Evolutionary conservation across 2,329 filamentous ascomycete species (phyloP).

Genomic region (Hymenoscyphus fraxineus): DNA sequence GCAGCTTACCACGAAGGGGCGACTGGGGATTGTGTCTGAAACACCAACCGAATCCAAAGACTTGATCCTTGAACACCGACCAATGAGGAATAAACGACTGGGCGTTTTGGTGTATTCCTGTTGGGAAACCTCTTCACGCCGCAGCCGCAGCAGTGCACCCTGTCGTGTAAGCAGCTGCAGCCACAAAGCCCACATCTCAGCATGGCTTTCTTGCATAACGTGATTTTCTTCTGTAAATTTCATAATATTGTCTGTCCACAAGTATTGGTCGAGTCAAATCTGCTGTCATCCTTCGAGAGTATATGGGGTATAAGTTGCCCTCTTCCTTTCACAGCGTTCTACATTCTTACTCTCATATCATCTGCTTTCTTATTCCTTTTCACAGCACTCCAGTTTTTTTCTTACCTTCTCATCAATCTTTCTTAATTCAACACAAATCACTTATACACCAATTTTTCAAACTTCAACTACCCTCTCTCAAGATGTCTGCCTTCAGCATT

Average conservation of each 20-base stretch:
- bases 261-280: background rate
- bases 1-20: background rate
- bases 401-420: background rate
- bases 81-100: background rate
- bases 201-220: background rate
- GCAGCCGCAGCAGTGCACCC: background rate
- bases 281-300: slow-evolving; percentile 1
- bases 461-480: background rate
- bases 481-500: background rate
- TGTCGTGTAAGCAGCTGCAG: background rate
- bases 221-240: background rate
- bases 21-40: background rate
- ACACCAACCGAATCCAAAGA: slow-evolving; percentile 3
- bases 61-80: background rate
- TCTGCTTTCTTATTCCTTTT: background rate
- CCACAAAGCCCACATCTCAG: background rate
- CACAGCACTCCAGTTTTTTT: background rate
- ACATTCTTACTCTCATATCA: background rate
- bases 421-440: background rate
- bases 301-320: background rate
- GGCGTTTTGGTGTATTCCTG: background rate
- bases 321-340: background rate
- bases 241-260: background rate
- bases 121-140: background rate
- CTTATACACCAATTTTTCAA: background rate